phyloP scores from a whole-genome alignment of 1,139 yeast genomes.

The Kluyveromyces sp. region DNA sequence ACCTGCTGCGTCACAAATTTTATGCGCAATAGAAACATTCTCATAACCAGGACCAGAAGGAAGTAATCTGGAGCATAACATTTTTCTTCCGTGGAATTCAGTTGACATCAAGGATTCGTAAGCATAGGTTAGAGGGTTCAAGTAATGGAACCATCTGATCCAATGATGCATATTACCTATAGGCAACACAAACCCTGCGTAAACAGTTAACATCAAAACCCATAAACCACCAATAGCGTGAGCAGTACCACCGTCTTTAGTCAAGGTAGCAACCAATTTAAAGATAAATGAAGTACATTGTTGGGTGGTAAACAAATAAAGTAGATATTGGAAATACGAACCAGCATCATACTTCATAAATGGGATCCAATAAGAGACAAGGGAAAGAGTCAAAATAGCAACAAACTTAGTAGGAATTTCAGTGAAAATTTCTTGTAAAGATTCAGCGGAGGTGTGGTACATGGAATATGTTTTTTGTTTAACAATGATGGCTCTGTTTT shows the following conservation, averaged over 20 bases:
- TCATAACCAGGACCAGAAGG: conserved; percentile 51
- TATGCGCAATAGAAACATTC: conserved; percentile 33
- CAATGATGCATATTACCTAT: conserved; percentile 53
- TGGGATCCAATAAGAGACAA: conserved; percentile 52
- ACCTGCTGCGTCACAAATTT: conserved; percentile 44
- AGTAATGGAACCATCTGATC: conserved; percentile 54
- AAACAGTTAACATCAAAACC: conserved; percentile 46
- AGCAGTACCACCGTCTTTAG: conserved; percentile 50
- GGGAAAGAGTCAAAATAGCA: conserved; percentile 38
- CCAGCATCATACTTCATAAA: conserved; percentile 52
- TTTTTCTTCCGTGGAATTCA: conserved; percentile 46
- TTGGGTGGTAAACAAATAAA: conserved; percentile 41
- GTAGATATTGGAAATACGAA: conserved; percentile 49
- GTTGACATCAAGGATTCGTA: conserved; percentile 52
- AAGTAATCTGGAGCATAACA: conserved; percentile 40
- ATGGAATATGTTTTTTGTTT: conserved; percentile 58
- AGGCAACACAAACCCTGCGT: conserved; percentile 55
- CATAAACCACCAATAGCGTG: conserved; percentile 54
- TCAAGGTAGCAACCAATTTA: conserved; percentile 51
- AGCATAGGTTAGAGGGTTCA: conserved; percentile 50
- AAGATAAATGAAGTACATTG: conserved; percentile 51
- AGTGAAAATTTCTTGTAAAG: conserved; percentile 49
- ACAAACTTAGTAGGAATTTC: conserved; percentile 49
- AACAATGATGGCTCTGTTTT: conserved; percentile 50
- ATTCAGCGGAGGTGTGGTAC: conserved; percentile 63